Percentiles rank a stretch among this genome's conserved stretches.
Conservation (phyloP, 1,284 basidiomycete genomes). For the Psilocybe mexicana region DNA sequence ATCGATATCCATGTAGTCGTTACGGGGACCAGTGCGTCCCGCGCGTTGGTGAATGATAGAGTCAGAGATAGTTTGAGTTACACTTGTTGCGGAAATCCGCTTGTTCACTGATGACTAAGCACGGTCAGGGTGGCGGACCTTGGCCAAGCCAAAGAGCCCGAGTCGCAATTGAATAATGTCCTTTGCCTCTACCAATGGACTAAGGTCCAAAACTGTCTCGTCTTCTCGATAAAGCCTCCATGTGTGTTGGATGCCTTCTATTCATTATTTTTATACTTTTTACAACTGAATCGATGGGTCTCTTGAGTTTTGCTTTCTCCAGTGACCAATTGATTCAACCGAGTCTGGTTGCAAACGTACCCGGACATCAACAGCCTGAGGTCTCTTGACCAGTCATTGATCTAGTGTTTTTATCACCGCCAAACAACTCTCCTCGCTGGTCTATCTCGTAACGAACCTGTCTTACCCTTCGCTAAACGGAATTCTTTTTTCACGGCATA, state of each 20-base stretch:
- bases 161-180: not conserved
- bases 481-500: not conserved
- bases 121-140: too few species aligned
- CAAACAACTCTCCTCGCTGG: too few species aligned
- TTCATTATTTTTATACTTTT: slow-evolving; percentile 10
- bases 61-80: too few species aligned
- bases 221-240: slow-evolving; percentile 9
- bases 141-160: too few species aligned
- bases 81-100: too few species aligned
- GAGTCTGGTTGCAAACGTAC: not conserved
- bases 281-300: not conserved
- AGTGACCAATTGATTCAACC: not conserved
- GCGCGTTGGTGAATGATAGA: too few species aligned
- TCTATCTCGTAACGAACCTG: too few species aligned
- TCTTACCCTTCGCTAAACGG: not conserved
- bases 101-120: too few species aligned
- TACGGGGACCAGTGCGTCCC: too few species aligned
- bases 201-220: slow-evolving; percentile 1
- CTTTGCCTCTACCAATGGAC: not conserved
- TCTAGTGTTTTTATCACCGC: too few species aligned
- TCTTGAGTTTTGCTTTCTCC: not conserved
- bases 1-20: too few species aligned
- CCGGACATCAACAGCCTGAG: not conserved
- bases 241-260: slow-evolving; percentile 16
- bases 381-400: not conserved